Evolutionary conservation across 2,329 filamentous ascomycete genomes (phyloP).

Genomic region (Blastomyces percursus): DNA sequence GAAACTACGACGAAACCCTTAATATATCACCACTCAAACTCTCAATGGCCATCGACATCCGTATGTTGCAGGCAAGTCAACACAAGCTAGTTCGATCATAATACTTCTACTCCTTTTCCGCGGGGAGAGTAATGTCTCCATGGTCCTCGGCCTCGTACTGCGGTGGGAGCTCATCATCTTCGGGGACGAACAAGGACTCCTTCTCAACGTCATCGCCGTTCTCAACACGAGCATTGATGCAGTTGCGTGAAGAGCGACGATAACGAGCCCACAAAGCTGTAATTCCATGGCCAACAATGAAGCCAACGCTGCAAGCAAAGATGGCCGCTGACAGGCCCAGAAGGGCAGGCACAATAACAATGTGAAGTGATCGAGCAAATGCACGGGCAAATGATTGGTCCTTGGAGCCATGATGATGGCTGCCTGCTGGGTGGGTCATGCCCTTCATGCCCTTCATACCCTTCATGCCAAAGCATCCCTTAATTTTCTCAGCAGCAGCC

Average conservation of each 20-base stretch:
- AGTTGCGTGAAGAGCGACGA: conserved; percentile 22
- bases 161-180: conserved; percentile 23
- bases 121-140: conserved; percentile 16
- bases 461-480: conserved; percentile 25
- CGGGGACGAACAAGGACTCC: conserved; percentile 26
- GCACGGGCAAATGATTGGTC: conserved; percentile 30
- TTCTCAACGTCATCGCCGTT: conserved; percentile 34
- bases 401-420: conserved; percentile 11
- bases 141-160: conserved; percentile 28
- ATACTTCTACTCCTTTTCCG: conserved; percentile 25
- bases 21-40: not conserved
- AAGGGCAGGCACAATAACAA: conserved; percentile 37
- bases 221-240: conserved; percentile 23
- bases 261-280: conserved; percentile 37
- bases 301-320: conserved; percentile 35
- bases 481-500: conserved; percentile 22
- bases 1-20: not conserved
- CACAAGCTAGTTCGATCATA: not conserved
- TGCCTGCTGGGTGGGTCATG: not conserved
- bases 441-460: not conserved
- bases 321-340: conserved; percentile 37
- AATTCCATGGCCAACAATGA: conserved; percentile 38
- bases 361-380: conserved; percentile 32
- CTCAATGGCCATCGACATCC: no score
- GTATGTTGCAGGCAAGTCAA: not conserved